Base-by-base conservation (phyloP, 2,329 filamentous ascomycete species). In the Sarocladium strictum region DNA sequence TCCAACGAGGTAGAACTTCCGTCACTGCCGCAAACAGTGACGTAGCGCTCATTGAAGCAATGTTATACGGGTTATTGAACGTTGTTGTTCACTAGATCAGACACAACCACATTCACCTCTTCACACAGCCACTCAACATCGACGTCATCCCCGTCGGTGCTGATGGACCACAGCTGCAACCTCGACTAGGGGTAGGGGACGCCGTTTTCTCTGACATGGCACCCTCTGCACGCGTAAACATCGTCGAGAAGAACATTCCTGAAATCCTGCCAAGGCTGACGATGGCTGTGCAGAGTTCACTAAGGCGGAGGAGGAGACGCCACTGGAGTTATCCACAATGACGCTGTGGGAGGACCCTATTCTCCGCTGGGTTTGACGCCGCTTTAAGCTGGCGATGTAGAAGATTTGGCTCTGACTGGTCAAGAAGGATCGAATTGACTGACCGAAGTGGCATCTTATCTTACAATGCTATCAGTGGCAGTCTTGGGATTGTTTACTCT, bases 291-390 rank as follows among this genome's bases (percentile, higher is more conserved):
- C 17, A 51, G 27, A 51, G n/a, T 51, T 49, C 26, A 24, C 40
- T 9, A n/a, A 6, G 11, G 23, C 29, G 43, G 43, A 17, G 43
- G 43, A 32, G 3, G 43, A 19, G 19, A 23, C 47, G 47, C 47
- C 47, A 35, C 47, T 35, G 47, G 15, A 51, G 3, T 51, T 51
- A 51, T 23, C 47, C 47, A 51, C 47, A 51, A 51, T 51, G 47
- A 51, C 47, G 47, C 26, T 51, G 47, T 35, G 15, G n/a, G 40
- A 35, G 27, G 47, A 24, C 9, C 29, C 47, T 51, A 35, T 26
- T 19, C 47, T 51, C 29, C 29, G 26, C n/a, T 27, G 9, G 23
- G 19, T 3, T 15, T 10, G 47, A 9, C 47, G 47, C 47, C 27
- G 47, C 47, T 51, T 51, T 51, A 33, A 51, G 17, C 38, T 7